phyloP scores from a whole-genome alignment of 1,284 basidiomycete genomes.

The Boletus semigastroideus region DNA sequence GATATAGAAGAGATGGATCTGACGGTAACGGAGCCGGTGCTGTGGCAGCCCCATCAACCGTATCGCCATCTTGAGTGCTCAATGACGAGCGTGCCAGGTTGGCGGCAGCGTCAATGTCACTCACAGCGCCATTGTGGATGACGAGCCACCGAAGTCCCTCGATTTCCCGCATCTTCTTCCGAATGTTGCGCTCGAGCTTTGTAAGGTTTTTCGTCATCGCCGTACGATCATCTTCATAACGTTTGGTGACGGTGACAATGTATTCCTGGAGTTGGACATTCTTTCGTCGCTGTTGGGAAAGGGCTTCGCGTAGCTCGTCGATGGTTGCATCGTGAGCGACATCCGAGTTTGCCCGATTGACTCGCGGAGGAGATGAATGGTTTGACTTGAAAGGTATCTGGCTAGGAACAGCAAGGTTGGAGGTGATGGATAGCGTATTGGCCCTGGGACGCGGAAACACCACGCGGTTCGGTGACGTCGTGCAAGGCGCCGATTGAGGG shows the following conservation, averaged over 20 bases:
- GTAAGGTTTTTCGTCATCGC: constrained; percentile 41
- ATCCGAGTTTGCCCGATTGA: constrained; percentile 12
- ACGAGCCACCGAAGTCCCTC: constrained; percentile 50
- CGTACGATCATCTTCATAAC: constrained; percentile 44
- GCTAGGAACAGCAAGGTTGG: constrained; percentile 25
- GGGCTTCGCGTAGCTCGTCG: constrained; percentile 35
- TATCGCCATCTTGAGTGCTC: constrained; percentile 28
- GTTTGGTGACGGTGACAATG: constrained; percentile 40
- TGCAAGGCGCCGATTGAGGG: constrained; percentile 17
- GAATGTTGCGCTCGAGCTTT: constrained; percentile 41
- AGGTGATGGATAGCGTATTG: constrained; percentile 31
- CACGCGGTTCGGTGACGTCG: constrained; percentile 20
- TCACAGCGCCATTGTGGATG: constrained; percentile 38
- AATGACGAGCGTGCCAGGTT: constrained; percentile 34
- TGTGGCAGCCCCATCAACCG: constrained; percentile 3
- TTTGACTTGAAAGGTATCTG: constrained; percentile 6
- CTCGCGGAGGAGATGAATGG: constrained; percentile 10
- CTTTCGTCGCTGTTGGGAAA: constrained; percentile 34
- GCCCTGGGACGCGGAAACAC: constrained; percentile 31
- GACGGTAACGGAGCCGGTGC: constrained; percentile 5
- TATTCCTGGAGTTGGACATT: constrained; percentile 40
- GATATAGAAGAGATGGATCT: not conserved
- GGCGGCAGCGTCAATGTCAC: constrained; percentile 35
- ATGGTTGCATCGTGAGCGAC: constrained; percentile 11
- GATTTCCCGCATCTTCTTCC: constrained; percentile 46